Evolutionary conservation across 768 basidiomycete species (phyloP), one percentile per base, ranked within the genome.

Genomic region (Boletus vermiculosoides): DNA sequence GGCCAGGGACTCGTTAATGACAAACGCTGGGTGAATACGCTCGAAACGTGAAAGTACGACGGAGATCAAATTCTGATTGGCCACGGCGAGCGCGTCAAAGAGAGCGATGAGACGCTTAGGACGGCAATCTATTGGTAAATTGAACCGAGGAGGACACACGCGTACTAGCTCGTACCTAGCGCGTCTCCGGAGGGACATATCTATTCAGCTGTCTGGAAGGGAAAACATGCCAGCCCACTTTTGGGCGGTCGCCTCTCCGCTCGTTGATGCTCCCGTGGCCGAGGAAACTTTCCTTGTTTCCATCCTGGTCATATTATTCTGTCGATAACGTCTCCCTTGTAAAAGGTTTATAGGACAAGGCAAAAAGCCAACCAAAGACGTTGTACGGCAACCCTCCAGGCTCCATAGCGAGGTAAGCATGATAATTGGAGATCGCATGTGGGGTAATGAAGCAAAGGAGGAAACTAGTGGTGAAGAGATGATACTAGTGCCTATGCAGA

Each of bases 161-260:
- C n/a, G n/a, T n/a, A n/a, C n/a, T 31, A 20, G 23, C 11, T 34
- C 49, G 4, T 34, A 59, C 49, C 39, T 51, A 30, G 7, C n/a
- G 18, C 39, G 39, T 52, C 25, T 2, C 22, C 11, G 11, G 25
- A 16, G 50, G 50, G 1, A 40, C 36, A 49, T 45, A 45, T 34
- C 37, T 48, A 28, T 56, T 33, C 4, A 58, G 18, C 33, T 60
- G 56, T n/a, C 59, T 41, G 30, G 56, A 58, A 3, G 46, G 58
- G 34, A 49, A 52, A 30, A 49, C 46, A 13, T 52, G 56, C 46
- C 46, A 58, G 25, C 46, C 31, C 45, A 52, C 20, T 42, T 48
- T 55, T 8, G 54, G 54, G 9, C 45, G 45, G 18, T 51, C 40
- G 33, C 55, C 50, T 37, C 55, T 48, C 23, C 55, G 33, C 25